These are phyloP conservation scores for Cladophialophora bantiana DNA, from an alignment of 2,329 filamentous ascomycete species.

Conservation along the genomic window DNA sequence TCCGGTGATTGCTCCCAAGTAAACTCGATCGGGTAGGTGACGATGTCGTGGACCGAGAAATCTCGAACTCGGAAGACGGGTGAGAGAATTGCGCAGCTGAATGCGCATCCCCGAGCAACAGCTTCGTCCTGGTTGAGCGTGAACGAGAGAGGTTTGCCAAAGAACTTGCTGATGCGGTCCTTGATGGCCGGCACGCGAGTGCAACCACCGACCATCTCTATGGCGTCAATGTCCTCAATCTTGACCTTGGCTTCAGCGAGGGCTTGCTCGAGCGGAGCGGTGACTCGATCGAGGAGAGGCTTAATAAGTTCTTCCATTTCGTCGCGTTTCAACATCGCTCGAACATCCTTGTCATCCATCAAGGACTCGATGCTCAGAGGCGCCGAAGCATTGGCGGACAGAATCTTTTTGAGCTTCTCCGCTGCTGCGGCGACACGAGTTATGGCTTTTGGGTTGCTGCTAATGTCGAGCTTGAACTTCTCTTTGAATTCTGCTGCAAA, in stretches of 20 bases:
- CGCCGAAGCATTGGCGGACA: slow-evolving; percentile 92
- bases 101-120: slow-evolving; percentile 91
- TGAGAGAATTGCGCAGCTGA: slow-evolving; percentile 96
- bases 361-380: slow-evolving; percentile 96
- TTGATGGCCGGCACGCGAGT: slow-evolving; percentile 94
- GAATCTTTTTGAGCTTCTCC: slow-evolving; percentile 98
- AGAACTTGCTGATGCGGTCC: slow-evolving; percentile 86
- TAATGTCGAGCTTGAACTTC: slow-evolving; percentile 97
- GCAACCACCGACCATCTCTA: slow-evolving; percentile 94
- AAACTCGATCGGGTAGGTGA: slow-evolving; percentile 98
- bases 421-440: slow-evolving; percentile 85
- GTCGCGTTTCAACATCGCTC: slow-evolving; percentile 86
- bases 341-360: slow-evolving; percentile 97
- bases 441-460: slow-evolving; percentile 85
- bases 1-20: slow-evolving; percentile 98
- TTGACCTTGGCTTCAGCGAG: slow-evolving; percentile 92
- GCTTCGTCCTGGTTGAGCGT: slow-evolving; percentile 99
- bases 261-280: slow-evolving; percentile 82
- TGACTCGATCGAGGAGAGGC: slow-evolving; percentile 77
- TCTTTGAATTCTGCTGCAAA: slow-evolving; percentile 95
- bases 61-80: slow-evolving; percentile 98
- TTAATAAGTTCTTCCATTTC: slow-evolving; percentile 91
- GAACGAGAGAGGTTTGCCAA: slow-evolving; percentile 90
- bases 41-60: slow-evolving; percentile 96
- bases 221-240: slow-evolving; percentile 86